Conservation (phyloP, 352 stramenopile genomes). For the Thraustotheca clavata region DNA sequence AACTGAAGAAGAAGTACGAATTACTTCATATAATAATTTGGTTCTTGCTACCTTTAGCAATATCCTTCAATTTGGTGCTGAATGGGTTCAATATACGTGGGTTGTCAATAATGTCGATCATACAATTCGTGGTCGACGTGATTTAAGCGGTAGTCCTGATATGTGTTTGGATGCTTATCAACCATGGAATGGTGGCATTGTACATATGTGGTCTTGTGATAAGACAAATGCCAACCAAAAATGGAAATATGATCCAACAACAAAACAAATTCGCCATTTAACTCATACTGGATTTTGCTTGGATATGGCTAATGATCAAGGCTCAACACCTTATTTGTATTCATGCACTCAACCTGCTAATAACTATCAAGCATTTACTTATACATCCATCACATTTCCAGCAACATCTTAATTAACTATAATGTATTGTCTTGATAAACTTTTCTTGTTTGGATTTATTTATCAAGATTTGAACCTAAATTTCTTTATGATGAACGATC, state of each 20-base stretch:
- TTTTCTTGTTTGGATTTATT: no score
- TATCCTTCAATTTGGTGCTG: neutral
- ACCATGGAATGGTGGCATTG: neutral
- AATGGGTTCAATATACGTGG: neutral
- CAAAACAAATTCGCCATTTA: constrained; percentile 32
- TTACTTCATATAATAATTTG: neutral
- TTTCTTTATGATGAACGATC: no score
- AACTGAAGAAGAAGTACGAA: neutral
- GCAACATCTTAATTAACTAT: no score
- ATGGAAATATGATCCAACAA: constrained; percentile 27
- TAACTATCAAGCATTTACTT: neutral
- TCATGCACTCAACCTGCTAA: neutral
- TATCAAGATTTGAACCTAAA: no score
- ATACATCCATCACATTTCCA: neutral
- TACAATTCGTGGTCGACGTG: neutral
- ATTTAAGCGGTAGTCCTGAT: neutral
- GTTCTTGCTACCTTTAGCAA: neutral
- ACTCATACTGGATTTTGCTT: constrained; percentile 45
- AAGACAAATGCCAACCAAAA: constrained; percentile 28
- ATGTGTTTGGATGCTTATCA: neutral
- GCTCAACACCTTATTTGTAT: neutral
- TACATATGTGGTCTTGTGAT: constrained; percentile 50
- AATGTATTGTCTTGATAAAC: no score
- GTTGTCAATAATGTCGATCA: neutral
- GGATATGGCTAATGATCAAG: constrained; percentile 24